Evolutionary conservation across 2,329 filamentous ascomycete genomes (phyloP).

Genomic region (Fusarium sp.): DNA sequence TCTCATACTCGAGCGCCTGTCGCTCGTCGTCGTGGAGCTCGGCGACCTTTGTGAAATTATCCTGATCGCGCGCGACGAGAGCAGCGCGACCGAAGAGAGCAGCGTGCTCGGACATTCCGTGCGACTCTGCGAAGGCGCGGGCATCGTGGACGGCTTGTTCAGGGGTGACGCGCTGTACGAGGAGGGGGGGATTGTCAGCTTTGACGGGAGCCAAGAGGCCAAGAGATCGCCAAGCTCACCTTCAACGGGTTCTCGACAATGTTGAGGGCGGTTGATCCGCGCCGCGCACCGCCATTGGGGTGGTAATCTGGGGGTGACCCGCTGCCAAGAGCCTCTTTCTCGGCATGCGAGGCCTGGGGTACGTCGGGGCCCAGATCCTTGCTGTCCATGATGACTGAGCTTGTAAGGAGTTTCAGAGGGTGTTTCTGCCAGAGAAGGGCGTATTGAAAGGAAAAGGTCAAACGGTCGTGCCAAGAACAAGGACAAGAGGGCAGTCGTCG

Average conservation of each 20-base stretch:
- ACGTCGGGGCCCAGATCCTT: slow-evolving; percentile 22
- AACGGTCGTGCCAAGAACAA: slow-evolving; percentile 5
- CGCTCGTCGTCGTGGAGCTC: slow-evolving; percentile 53
- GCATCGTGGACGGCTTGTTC: slow-evolving; percentile 54
- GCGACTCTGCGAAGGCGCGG: slow-evolving; percentile 60
- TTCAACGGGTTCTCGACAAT: slow-evolving; percentile 27
- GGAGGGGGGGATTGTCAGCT: neutral
- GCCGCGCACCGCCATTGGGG: neutral
- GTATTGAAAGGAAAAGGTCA: neutral
- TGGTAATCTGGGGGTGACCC: neutral
- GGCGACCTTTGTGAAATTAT: slow-evolving; percentile 42
- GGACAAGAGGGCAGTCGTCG: neutral
- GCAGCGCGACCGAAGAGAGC: slow-evolving; percentile 54
- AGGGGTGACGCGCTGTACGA: slow-evolving; percentile 40
- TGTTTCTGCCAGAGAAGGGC: neutral
- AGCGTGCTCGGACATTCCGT: slow-evolving; percentile 61
- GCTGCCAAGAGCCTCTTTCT: slow-evolving; percentile 5
- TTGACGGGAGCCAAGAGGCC: neutral
- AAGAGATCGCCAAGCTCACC: slow-evolving; percentile 30
- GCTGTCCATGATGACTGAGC: slow-evolving; percentile 12
- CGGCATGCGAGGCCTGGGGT: slow-evolving; percentile 15
- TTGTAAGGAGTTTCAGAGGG: neutral
- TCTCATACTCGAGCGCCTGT: slow-evolving; percentile 51
- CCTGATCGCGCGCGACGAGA: slow-evolving; percentile 50
- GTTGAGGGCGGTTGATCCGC: slow-evolving; percentile 24